Conservation (phyloP, 768 basidiomycete genomes). For the Phanerochaete carnosa region DNA sequence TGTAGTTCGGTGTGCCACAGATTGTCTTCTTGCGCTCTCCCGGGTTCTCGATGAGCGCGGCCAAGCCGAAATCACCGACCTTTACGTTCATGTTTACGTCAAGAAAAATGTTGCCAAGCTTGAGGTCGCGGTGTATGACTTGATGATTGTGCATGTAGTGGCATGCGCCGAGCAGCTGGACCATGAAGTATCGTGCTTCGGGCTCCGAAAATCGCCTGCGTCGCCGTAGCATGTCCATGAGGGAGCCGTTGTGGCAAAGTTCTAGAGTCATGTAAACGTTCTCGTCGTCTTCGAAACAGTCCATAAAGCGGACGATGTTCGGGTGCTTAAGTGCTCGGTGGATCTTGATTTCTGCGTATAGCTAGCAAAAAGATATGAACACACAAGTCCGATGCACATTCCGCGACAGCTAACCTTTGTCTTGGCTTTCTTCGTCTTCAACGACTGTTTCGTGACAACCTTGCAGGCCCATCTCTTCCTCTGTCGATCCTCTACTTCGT, state of each 20-base stretch:
- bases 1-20: conserved; percentile 98
- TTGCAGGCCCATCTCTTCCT: conserved; percentile 81
- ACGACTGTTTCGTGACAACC: conserved; percentile 87
- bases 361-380: conserved; percentile 40
- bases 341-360: conserved; percentile 98
- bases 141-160: conserved; percentile 97
- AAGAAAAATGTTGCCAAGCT: conserved; percentile 92
- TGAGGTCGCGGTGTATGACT: conserved; percentile 97
- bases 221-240: conserved; percentile 88
- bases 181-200: conserved; percentile 88
- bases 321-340: conserved; percentile 88
- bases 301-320: conserved; percentile 88
- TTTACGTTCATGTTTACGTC: conserved; percentile 92
- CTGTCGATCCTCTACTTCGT: conserved; percentile 78
- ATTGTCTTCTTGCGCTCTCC: conserved; percentile 99
- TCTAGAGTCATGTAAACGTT: conserved; percentile 99
- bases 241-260: conserved; percentile 83
- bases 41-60: conserved; percentile 93
- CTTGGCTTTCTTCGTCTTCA: conserved; percentile 95
- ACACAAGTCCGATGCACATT: not conserved
- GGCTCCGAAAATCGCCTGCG: conserved; percentile 88
- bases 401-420: conserved; percentile 65
- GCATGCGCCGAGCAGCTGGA: conserved; percentile 94
- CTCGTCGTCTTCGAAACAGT: conserved; percentile 93
- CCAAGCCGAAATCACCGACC: conserved; percentile 96